Evolutionary conservation across 306 rosid species (phyloP), one percentile per base, ranked within the genome.

Genomic region (Acacia melanoxylon): DNA sequence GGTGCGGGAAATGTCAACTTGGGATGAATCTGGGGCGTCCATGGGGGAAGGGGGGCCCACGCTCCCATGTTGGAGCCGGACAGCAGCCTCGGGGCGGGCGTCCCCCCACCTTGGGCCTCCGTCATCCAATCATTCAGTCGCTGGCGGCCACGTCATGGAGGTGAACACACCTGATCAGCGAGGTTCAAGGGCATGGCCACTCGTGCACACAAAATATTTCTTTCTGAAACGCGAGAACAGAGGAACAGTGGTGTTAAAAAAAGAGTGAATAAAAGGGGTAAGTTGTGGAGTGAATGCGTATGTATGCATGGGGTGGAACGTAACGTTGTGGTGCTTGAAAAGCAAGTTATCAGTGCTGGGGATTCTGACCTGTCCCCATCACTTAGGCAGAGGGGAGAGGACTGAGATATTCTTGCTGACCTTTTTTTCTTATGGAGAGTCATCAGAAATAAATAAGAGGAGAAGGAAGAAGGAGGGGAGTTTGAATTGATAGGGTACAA

Each of bases 321-420:
- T 81, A 82, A 85, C 88, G 86, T 82, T 78, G 78, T 74, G 85
- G 70, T n/a, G 12, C 76, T 82, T 85, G 25, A 74, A 78, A 82
- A 82, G 88, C 88, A 85, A 82, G 81, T 41, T 14, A 74, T 29
- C 83, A 78, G 83, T 67, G 46, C 69, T 83, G 79, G 75, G 74
- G 51, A 12, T 24, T 63, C 83, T 85, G 83, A 44, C 59, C 52
- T 33, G 75, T 74, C 63, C 31, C 67, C 62, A 44, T 81, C 78
- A 77, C 52, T 7, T 10, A 25, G 80, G 19, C 83, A 77, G 72
- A 77, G 76, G 72, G 49, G 12, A 70, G 63, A 72, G 56, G 78
- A 74, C 62, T 75, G 27, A 84, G 81, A 75, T 22, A 69, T 75
- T 75, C 78, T 68, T 75, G 20, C 35, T 63, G 40, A 63, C 69